Conservation (phyloP, 129 eudicot species). For the Arctium minus region DNA sequence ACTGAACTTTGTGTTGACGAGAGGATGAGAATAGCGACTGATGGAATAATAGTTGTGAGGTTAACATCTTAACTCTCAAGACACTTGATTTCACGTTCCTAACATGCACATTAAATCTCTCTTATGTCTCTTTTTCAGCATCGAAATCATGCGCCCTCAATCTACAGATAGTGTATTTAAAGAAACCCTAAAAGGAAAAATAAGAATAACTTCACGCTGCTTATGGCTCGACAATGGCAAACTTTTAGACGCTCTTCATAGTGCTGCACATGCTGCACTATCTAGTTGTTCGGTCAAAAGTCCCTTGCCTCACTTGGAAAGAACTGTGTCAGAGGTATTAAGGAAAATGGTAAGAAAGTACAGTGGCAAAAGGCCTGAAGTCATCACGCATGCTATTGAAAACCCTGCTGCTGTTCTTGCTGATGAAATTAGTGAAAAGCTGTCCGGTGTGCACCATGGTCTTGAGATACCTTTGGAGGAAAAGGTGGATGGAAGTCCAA, state of each 20-base stretch:
- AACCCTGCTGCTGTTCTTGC: constrained; percentile 79
- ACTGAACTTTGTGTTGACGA: constrained; percentile 89
- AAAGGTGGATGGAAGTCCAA: constrained; percentile 40
- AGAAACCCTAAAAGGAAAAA: constrained; percentile 68
- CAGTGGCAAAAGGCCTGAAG: constrained; percentile 93
- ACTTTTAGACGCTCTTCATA: constrained; percentile 89
- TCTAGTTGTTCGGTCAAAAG: constrained; percentile 82
- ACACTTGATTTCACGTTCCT: background rate
- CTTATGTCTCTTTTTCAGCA: constrained; percentile 45
- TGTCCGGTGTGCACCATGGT: constrained; percentile 41
- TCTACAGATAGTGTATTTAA: constrained; percentile 43
- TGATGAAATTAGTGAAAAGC: constrained; percentile 65
- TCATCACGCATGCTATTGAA: constrained; percentile 83
- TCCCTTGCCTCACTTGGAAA: constrained; percentile 88
- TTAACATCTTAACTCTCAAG: constrained; percentile 19
- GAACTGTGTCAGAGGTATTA: constrained; percentile 83
- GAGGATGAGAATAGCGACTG: constrained; percentile 86
- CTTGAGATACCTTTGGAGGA: constrained; percentile 37
- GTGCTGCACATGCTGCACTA: constrained; percentile 93
- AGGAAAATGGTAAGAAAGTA: constrained; percentile 93
- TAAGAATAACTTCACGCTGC: constrained; percentile 95
- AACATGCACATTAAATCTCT: background rate
- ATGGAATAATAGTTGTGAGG: constrained; percentile 94
- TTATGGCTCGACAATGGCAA: constrained; percentile 96
- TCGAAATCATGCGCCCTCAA: constrained; percentile 92